Evolutionary conservation across 2,329 filamentous ascomycete species (phyloP), one percentile per base, ranked within the genome.

Genomic region (Colletotrichum lini): DNA sequence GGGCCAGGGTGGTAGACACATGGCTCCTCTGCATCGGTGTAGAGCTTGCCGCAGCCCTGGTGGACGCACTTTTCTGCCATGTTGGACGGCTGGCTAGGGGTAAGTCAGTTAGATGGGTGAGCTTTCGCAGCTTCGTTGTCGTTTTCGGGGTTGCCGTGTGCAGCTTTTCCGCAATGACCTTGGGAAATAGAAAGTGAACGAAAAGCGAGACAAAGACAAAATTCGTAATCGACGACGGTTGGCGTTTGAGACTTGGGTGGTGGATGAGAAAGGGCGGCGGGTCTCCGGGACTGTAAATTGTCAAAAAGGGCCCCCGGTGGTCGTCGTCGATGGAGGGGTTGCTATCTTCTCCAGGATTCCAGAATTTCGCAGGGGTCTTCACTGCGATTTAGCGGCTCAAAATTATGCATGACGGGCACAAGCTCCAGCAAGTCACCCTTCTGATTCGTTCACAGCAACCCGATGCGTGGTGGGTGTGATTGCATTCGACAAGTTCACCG

Each of bases 1-100:
- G 95, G 94, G 67, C 95, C 95, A 53, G 96, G 94, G 84, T 99
- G 96, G 85, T 98, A 98, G 76, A 90, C 85, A 84, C 96, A 99
- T 76, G 91, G 88, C 82, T 98, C 96, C 52, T 94, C 90, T 12
- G 91, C 84, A 81, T 98, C 93, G 59, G 91, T 91, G 82, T 94
- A 98, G 74, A 87, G 83, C 87, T 98, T 98, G 78, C 93, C 94
- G 83, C 96, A 99, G 81, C 95, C 95, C 83, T 97, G 95, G 85
- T 98, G 96, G 70, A 98, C 94, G 82, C 96, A 99, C 85, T 97
- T 98, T 78, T 91, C 89, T 69, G 92, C 86, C 91, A 94, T 94
- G 72, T 67, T 74, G 74, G 45, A 12, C 35, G 30, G 8, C n/a
- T 50, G 45, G 45, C 45, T 15, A 35, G 45, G 30, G 47, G 16